Evolutionary conservation across 306 rosid species (phyloP).

Genomic region (Sicyos edulis): DNA sequence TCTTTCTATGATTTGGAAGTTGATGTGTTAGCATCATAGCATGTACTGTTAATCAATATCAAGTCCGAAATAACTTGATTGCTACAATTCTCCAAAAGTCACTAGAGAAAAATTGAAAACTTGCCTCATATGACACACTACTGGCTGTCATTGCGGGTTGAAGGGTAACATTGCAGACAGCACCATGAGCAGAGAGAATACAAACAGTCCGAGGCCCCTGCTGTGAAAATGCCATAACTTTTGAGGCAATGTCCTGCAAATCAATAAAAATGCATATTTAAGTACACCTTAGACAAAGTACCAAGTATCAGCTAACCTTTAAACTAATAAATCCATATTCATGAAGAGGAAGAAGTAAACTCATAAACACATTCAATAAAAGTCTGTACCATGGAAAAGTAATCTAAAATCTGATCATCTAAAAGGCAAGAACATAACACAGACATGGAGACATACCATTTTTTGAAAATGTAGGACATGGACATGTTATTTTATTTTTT

Average conservation of each 20-base stretch:
- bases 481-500: no score
- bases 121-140: constrained; percentile 63
- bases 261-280: not conserved
- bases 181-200: constrained; percentile 77
- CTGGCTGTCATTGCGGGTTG: constrained; percentile 70
- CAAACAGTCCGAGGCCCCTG: constrained; percentile 82
- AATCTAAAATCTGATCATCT: not conserved
- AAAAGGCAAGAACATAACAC: no score
- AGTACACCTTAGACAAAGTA: not conserved
- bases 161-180: constrained; percentile 65
- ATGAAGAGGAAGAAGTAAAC: not conserved
- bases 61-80: constrained; percentile 15
- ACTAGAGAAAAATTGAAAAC: not conserved
- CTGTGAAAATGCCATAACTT: constrained; percentile 64
- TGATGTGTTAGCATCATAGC: not conserved
- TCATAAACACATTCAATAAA: not conserved
- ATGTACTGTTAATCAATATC: constrained; percentile 1
- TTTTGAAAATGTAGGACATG: no score
- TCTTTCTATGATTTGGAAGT: not conserved
- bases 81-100: not conserved
- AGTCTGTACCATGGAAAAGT: not conserved
- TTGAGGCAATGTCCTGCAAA: constrained; percentile 78
- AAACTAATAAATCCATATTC: not conserved
- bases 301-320: not conserved
- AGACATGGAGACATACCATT: no score